Evolutionary conservation across 257 asterid species (phyloP).

Genomic region (Solanum pinnatisectum): DNA sequence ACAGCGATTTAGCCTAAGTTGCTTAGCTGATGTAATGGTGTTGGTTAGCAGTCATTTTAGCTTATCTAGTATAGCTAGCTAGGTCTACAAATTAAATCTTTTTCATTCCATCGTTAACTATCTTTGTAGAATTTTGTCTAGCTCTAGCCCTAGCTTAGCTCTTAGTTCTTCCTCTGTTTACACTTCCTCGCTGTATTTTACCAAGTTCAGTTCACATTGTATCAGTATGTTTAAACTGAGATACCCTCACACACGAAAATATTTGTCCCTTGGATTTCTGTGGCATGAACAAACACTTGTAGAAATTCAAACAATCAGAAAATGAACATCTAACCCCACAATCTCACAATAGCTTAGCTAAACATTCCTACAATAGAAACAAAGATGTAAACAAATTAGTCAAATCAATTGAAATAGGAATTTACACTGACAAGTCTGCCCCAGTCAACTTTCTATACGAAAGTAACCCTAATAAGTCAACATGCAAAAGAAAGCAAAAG

Average conservation of each 20-base stretch:
- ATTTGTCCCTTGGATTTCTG: background rate
- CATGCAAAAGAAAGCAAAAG: background rate
- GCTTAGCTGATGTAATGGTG: background rate
- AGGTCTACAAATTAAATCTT: background rate
- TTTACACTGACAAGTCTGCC: background rate
- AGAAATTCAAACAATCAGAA: background rate
- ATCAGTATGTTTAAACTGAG: background rate
- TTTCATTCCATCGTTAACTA: background rate
- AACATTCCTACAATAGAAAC: background rate
- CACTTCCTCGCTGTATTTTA: background rate
- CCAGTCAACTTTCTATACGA: background rate
- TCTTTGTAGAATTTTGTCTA: background rate
- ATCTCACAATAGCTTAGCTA: background rate
- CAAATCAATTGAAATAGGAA: background rate
- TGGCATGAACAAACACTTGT: background rate
- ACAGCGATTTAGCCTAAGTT: background rate
- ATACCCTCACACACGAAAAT: background rate
- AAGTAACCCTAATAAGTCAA: background rate
- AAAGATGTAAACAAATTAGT: too few species aligned
- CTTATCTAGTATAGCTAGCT: background rate
- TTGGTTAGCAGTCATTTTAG: background rate
- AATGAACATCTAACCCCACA: background rate
- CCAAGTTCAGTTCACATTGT: background rate
- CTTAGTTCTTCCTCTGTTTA: background rate
- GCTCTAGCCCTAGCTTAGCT: background rate